These are phyloP conservation scores for Astrephomene gubernaculifera DNA, from an alignment of 139 green algal genomes.

Conservation along the genomic window DNA sequence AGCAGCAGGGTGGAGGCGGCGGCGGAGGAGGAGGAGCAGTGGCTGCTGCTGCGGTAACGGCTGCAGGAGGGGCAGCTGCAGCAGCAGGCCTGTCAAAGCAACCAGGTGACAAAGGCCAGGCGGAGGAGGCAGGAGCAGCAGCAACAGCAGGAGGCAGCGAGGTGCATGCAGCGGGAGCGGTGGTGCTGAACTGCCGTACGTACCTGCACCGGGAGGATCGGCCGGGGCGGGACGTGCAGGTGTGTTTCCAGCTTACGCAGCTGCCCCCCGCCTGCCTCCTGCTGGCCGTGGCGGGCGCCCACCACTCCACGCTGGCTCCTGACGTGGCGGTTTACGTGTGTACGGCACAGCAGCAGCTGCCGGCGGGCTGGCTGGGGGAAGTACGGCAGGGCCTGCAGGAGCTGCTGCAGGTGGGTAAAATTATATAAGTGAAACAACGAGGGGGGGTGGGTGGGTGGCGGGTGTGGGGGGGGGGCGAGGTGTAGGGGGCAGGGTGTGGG, in stretches of 20 bases:
- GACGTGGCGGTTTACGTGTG: constrained; percentile 43
- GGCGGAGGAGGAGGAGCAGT: too few relatives aligned
- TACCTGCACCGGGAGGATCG: constrained; percentile 38
- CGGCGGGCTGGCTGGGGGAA: constrained; percentile 17
- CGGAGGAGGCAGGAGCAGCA: too few relatives aligned
- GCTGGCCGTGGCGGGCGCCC: constrained; percentile 30
- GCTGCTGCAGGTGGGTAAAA: constrained; percentile 39
- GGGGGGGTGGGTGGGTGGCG: neutral
- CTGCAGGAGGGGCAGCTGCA: too few relatives aligned
- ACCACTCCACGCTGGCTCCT: constrained; percentile 11
- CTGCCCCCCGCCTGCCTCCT: constrained; percentile 28
- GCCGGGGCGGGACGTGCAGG: constrained; percentile 34
- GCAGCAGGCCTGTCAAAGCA: too few relatives aligned
- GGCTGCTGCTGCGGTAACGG: too few relatives aligned
- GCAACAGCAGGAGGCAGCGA: too few relatives aligned
- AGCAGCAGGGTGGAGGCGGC: too few relatives aligned
- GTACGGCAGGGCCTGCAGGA: neutral
- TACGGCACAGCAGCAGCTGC: constrained; percentile 25
- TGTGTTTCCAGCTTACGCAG: constrained; percentile 33
- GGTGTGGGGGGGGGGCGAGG: neutral
- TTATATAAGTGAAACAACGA: too few relatives aligned
- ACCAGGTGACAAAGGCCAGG: too few relatives aligned
- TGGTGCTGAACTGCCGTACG: constrained; percentile 20
- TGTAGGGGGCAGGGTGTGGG: neutral
- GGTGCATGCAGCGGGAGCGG: neutral